phyloP scores from a whole-genome alignment of 305 asterid species.

The Solanum hybrid region DNA sequence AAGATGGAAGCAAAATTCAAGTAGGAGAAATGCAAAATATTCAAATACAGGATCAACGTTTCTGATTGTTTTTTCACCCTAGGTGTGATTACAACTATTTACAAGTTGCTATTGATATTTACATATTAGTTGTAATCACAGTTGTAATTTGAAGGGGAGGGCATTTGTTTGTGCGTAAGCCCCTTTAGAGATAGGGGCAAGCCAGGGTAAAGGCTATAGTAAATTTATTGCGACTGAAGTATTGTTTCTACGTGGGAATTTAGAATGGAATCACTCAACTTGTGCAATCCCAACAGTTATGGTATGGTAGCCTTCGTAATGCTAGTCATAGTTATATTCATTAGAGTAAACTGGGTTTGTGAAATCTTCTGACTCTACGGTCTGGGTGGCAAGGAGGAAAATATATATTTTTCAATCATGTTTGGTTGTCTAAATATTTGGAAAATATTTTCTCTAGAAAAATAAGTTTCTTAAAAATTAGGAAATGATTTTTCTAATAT shows the following conservation, averaged over 20 bases:
- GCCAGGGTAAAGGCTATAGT: not conserved
- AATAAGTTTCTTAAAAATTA: not conserved
- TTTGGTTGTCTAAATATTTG: not conserved
- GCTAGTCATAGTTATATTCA: not conserved
- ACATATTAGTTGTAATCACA: not conserved
- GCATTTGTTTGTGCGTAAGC: not conserved
- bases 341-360: not conserved
- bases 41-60: not conserved
- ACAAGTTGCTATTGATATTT: not conserved
- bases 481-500: not conserved
- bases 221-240: not conserved
- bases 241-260: not conserved
- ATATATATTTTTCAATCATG: not conserved
- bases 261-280: not conserved
- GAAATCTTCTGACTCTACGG: not conserved
- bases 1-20: not conserved
- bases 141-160: not conserved
- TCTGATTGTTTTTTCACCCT: not conserved
- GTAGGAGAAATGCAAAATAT: not conserved
- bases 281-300: not conserved
- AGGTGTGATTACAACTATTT: not conserved
- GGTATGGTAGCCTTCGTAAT: not conserved
- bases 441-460: not conserved
- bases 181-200: not conserved
- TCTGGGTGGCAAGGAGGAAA: not conserved